These are phyloP conservation scores for Rhizopogon salebrosus DNA, from an alignment of 768 basidiomycete genomes.

Conservation along the genomic window DNA sequence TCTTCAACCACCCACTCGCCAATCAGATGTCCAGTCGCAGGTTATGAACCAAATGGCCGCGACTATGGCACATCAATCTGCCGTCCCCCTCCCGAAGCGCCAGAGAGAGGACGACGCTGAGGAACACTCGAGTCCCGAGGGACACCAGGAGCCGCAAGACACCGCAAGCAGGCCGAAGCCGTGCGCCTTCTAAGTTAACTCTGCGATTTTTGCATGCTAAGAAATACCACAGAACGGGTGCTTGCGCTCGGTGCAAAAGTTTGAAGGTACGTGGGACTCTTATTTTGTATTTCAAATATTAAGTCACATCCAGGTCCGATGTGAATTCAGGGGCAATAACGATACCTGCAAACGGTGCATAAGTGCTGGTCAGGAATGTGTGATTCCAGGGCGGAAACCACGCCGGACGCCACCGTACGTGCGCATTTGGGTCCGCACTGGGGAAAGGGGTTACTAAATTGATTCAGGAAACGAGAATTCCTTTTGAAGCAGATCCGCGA, in stretches of 20 bases:
- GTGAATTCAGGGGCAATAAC: conserved; percentile 67
- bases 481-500: conserved; percentile 72
- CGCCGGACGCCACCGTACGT: conserved; percentile 74
- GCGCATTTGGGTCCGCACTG: background rate
- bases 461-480: conserved; percentile 67
- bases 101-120: conserved; percentile 19
- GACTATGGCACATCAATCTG: conserved; percentile 1
- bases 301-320: conserved; percentile 49
- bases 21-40: conserved; percentile 24
- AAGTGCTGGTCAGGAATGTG: conserved; percentile 66
- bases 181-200: conserved; percentile 10
- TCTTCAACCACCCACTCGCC: conserved; percentile 22
- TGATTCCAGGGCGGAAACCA: conserved; percentile 81
- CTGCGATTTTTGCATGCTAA: background rate
- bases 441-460: background rate
- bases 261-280: conserved; percentile 33
- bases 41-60: conserved; percentile 12
- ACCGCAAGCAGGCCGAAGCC: conserved; percentile 13
- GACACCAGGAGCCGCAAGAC: conserved; percentile 14
- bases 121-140: conserved; percentile 15
- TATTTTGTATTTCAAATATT: background rate
- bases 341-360: conserved; percentile 75
- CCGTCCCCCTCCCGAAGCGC: background rate
- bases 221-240: conserved; percentile 38
- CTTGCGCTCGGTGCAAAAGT: conserved; percentile 67